Evolutionary conservation across 2,329 filamentous ascomycete genomes (phyloP).

Genomic region (Plenodomus lindquistii): DNA sequence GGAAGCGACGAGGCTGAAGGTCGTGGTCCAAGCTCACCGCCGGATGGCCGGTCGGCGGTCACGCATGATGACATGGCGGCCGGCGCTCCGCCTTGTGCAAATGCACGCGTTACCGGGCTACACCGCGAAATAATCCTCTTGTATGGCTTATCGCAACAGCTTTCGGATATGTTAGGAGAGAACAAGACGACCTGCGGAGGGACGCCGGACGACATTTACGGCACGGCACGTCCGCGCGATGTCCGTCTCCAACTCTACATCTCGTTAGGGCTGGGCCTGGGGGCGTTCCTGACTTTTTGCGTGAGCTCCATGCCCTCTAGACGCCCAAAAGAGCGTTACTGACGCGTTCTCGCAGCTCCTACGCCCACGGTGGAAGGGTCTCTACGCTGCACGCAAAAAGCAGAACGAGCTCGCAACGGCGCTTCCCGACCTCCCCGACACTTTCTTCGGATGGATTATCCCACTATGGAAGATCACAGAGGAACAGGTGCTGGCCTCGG

Average conservation of each 20-base stretch:
- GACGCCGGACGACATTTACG: slow-evolving; percentile 32
- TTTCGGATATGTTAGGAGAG: slow-evolving; percentile 24
- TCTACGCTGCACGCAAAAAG: slow-evolving; percentile 88
- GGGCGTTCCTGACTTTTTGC: slow-evolving; percentile 77
- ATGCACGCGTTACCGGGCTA: slow-evolving; percentile 6
- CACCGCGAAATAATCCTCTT: slow-evolving; percentile 7
- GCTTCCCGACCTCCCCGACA: slow-evolving; percentile 79
- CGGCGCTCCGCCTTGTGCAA: not conserved
- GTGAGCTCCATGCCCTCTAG: slow-evolving; percentile 51
- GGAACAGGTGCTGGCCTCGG: slow-evolving; percentile 84
- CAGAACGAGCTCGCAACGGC: slow-evolving; percentile 66
- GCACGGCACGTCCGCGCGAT: slow-evolving; percentile 48
- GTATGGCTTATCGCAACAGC: slow-evolving; percentile 13
- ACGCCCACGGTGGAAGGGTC: slow-evolving; percentile 84
- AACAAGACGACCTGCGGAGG: slow-evolving; percentile 19
- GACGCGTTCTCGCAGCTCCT: slow-evolving; percentile 63
- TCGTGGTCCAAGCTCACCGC: slow-evolving; percentile 1
- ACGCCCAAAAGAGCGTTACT: slow-evolving; percentile 16
- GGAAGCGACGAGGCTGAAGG: not conserved
- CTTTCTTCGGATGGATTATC: slow-evolving; percentile 91
- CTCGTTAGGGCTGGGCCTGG: slow-evolving; percentile 69
- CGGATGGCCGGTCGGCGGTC: too few species aligned
- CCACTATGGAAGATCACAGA: slow-evolving; percentile 83
- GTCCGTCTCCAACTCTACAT: slow-evolving; percentile 68
- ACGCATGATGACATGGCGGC: slow-evolving; percentile 15